Conservation (phyloP, 2,329 filamentous ascomycete genomes). For the Pseudocercospora ulei region DNA sequence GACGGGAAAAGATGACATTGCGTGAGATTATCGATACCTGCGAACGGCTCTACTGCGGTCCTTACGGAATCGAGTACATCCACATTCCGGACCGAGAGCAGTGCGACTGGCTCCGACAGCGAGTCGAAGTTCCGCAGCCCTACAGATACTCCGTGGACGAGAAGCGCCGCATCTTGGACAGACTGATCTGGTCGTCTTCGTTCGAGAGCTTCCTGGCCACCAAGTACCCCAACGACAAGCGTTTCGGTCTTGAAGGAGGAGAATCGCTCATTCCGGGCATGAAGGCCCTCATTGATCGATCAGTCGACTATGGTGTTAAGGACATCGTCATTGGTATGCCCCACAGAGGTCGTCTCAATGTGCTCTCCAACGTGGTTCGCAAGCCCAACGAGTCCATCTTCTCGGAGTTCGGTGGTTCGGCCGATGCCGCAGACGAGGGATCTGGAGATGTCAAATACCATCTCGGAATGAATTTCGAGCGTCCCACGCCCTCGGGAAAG, state of each 20-base stretch:
- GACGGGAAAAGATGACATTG: constrained; percentile 89
- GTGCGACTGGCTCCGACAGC: constrained; percentile 95
- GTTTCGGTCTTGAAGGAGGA: constrained; percentile 94
- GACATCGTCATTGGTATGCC: constrained; percentile 99
- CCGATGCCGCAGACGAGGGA: constrained; percentile 83
- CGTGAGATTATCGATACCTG: constrained; percentile 88
- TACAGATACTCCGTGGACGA: constrained; percentile 98
- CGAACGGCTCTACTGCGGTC: constrained; percentile 91
- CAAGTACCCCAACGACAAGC: constrained; percentile 99
- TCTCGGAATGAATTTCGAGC: constrained; percentile 99
- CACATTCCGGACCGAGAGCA: constrained; percentile 96
- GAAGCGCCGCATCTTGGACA: constrained; percentile 94
- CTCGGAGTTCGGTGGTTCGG: constrained; percentile 86
- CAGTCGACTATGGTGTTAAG: constrained; percentile 96
- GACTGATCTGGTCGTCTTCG: constrained; percentile 95
- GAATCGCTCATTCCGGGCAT: constrained; percentile 96
- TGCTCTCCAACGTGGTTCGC: constrained; percentile 94
- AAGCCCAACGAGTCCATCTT: constrained; percentile 99
- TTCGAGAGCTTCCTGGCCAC: constrained; percentile 93
- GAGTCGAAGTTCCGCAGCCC: constrained; percentile 82
- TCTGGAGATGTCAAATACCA: constrained; percentile 99
- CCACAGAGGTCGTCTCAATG: constrained; percentile 94
- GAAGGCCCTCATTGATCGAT: constrained; percentile 97
- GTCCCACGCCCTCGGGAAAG: constrained; percentile 94
- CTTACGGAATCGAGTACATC: constrained; percentile 97